Evolutionary conservation across 805 yeast species (phyloP), one percentile per base, ranked within the genome.

Genomic region (Ogataea trehaloabstinens): DNA sequence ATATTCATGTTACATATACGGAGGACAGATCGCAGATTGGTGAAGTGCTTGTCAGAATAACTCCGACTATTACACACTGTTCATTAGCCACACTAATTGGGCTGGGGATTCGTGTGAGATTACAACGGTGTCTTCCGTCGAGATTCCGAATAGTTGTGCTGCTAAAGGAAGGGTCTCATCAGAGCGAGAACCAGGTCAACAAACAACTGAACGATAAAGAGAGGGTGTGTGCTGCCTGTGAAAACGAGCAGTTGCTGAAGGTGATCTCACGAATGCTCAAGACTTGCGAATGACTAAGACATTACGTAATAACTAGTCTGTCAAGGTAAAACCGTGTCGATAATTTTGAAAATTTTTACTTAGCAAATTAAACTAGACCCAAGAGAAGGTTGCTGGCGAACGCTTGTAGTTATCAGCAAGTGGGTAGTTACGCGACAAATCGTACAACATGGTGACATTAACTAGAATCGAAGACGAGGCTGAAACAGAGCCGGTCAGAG

Each of bases 11-110:
- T 3, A 67, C 62, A 2, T 85, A 86, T 53, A 68, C 78, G 8
- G 75, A 76, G 4, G 69, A 73, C 36, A 55, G 55, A 27, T 51
- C 68, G 21, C 73, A 74, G 25, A 78, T 89, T 53, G 84, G 93
- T 0, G 86, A 82, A 45, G 87, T 93, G 1, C 54, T 78, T 17
- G 87, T 93, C 20, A 78, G 76, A 51, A 93, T 93, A 45, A 93
- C 99, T 0, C 99, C 99, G 1, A 93, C 99, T 0, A 91, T 93
- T 52, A 93, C 98, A 4, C 99, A 93, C 56, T 93, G 99, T 60
- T 88, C 96, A 0, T 70, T 93, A 44, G 99, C 99, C 1, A 93
- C 99, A 0, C 73, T 93, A 34, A 93, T 93, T 41, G 99, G 99
- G 0, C 71, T 93, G 28, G 98, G 99, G 0, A 87, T 93, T 38